Evolutionary conservation across 1,284 basidiomycete genomes (phyloP).

Genomic region (Boletus smithii): DNA sequence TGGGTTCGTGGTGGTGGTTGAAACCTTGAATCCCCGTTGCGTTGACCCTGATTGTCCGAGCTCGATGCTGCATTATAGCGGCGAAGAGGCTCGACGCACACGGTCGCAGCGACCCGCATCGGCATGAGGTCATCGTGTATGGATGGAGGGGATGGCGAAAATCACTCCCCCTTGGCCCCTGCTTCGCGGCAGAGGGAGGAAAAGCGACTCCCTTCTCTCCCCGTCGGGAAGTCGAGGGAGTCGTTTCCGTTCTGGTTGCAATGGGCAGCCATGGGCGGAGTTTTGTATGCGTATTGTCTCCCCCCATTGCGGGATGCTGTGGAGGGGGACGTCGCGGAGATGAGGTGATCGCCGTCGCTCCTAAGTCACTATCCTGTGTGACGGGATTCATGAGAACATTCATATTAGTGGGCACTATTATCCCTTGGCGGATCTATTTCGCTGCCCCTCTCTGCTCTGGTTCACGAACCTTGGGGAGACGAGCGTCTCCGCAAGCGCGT

Average conservation of each 20-base stretch:
- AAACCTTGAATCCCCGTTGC: constrained; percentile 12
- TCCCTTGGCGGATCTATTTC: constrained; percentile 9
- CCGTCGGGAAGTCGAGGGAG: constrained; percentile 3
- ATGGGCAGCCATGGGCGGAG: too few relatives aligned
- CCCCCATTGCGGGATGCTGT: constrained; percentile 15
- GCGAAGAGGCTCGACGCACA: constrained; percentile 12
- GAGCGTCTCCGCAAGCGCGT: too few relatives aligned
- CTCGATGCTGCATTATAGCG: constrained; percentile 16
- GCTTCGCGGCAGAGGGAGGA: constrained; percentile 1
- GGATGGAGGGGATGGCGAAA: constrained; percentile 1
- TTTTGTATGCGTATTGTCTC: constrained; percentile 1
- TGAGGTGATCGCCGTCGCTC: constrained; percentile 31
- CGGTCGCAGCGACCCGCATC: constrained; percentile 15
- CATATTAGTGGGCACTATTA: constrained; percentile 3
- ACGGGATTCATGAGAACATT: constrained; percentile 12
- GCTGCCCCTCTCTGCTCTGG: too few relatives aligned
- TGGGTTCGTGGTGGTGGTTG: not conserved
- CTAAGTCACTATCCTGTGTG: constrained; percentile 20
- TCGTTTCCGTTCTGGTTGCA: too few relatives aligned
- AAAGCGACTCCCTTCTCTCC: constrained; percentile 3
- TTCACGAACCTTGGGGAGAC: too few relatives aligned
- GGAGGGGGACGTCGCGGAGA: constrained; percentile 22
- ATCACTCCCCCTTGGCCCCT: not conserved
- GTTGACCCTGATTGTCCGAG: constrained; percentile 22
- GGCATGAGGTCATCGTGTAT: constrained; percentile 12